Conservation (phyloP, 1,139 yeast genomes). For the Yamadazyma epiphylla region DNA sequence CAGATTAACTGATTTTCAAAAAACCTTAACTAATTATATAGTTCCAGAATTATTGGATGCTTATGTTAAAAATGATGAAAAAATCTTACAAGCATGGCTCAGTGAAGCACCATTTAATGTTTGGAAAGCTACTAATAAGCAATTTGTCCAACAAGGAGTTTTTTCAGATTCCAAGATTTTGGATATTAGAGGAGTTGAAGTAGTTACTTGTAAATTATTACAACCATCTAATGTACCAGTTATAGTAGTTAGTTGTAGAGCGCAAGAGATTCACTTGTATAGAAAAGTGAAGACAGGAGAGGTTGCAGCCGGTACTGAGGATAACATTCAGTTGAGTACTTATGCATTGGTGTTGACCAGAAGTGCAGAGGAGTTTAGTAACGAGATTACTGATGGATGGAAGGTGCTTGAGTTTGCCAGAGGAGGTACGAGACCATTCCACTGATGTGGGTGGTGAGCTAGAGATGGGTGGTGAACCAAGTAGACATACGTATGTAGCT, state of each 20-base stretch:
- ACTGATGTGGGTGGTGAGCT: no score
- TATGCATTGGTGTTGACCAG: conserved; percentile 96
- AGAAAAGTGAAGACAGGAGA: conserved; percentile 90
- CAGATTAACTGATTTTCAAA: conserved; percentile 73
- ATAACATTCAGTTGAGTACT: conserved; percentile 85
- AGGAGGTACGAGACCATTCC: conserved; percentile 89
- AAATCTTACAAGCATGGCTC: conserved; percentile 82
- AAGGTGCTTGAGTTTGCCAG: conserved; percentile 92
- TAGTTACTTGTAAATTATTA: conserved; percentile 80
- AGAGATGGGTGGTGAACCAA: no score
- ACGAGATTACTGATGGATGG: conserved; percentile 96
- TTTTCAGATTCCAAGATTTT: conserved; percentile 88
- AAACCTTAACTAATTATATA: conserved; percentile 85
- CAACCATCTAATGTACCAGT: conserved; percentile 95
- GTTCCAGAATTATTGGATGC: conserved; percentile 96
- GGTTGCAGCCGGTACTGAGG: conserved; percentile 94
- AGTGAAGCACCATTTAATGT: conserved; percentile 97
- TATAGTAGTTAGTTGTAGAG: conserved; percentile 90
- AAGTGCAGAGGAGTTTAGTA: conserved; percentile 86
- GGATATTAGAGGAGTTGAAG: conserved; percentile 94
- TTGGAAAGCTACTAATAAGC: conserved; percentile 91
- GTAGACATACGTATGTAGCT: no score
- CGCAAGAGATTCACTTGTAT: conserved; percentile 91
- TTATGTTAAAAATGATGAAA: conserved; percentile 86
- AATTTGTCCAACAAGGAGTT: conserved; percentile 85